Base-by-base conservation (phyloP, 2,329 filamentous ascomycete species). In the Botrytis medusae region DNA sequence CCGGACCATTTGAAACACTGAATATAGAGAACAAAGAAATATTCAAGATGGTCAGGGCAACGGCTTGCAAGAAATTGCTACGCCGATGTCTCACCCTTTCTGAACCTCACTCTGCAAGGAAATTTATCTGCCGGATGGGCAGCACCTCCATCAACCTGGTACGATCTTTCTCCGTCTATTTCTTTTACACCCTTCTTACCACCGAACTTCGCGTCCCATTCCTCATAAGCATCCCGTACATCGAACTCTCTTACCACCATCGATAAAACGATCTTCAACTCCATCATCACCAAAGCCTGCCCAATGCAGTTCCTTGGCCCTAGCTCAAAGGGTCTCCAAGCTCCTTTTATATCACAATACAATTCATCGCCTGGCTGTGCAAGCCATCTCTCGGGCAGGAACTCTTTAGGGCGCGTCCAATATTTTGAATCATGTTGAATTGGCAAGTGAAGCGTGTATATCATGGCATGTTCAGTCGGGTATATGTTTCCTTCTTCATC, bases 241-340 rank as follows among this genome's bases (percentile, higher is more conserved):
- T 88, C 86, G 64, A 88, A 87, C 22, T 83, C 82, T 57, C 86
- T 77, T 7, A 85, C 75, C 1, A 84, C 84, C 76, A 78, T 86
- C 1, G 85, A 84, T 54, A 88, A 77, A 9, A 86, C 83, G 62
- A 85, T 80, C 73, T 83, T 84, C 34, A 84, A 79, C 78, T 88
- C 86, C 34, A 79, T 76, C 81, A 86, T 84, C 0, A 86, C 87
- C 34, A 88, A 79, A 75, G 85, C 84, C 78, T 90, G 87, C 0
- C 88, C 88, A 16, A 89, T 85, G 76, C 88, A 91, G 69, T 85
- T 86, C 20, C 88, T 80, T 2, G 84, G 83, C 0, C 88, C 88
- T 72, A 84, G 82, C 76, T 87, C 86, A 78, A 90, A 90, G 0
- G 86, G 83, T 14, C 87, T 83, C 83, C 84, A 90, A 0, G 87